A percentile compares a stretch with the other conserved stretches of the same genome.
Evolutionary conservation across 2,329 filamentous ascomycete genomes (phyloP).

Genomic region (Boeremia exigua): DNA sequence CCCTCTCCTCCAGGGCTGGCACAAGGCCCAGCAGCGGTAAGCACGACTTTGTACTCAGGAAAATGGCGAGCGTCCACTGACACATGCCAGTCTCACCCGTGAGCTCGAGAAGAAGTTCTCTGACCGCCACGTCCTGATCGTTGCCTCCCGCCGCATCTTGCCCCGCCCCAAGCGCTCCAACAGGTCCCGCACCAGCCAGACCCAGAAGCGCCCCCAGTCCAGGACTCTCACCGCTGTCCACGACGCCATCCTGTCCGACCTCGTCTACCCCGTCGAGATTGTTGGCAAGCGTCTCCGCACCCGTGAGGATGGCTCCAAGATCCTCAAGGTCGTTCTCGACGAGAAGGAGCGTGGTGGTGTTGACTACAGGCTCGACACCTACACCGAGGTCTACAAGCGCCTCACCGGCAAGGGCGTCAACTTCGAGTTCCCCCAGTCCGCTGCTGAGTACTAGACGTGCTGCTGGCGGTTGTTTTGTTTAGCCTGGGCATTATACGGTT

Average conservation of each 20-base stretch:
- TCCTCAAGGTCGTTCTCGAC: constrained; percentile 98
- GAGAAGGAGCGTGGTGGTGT: constrained; percentile 99
- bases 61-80: constrained; percentile 8
- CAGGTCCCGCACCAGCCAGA: constrained; percentile 94
- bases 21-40: constrained; percentile 99
- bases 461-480: constrained; percentile 26
- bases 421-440: constrained; percentile 97
- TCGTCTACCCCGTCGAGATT: constrained; percentile 99
- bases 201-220: constrained; percentile 97
- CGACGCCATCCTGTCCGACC: constrained; percentile 96
- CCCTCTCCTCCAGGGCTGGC: constrained; percentile 96
- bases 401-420: constrained; percentile 94
- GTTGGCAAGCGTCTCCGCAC: constrained; percentile 98
- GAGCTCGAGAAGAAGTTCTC: constrained; percentile 99
- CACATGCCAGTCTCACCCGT: constrained; percentile 79
- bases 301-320: constrained; percentile 98
- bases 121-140: constrained; percentile 98
- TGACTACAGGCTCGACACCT: constrained; percentile 99
- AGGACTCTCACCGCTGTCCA: constrained; percentile 98
- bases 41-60: constrained; percentile 43
- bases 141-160: constrained; percentile 97
- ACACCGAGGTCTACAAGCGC: constrained; percentile 98
- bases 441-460: constrained; percentile 76
- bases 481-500: constrained; percentile 37
- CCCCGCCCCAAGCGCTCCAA: constrained; percentile 98